Percentiles rank a stretch among this genome's conserved stretches.
Conservation (phyloP, 169 alveolate species). For the Plasmodium blacklocki region DNA sequence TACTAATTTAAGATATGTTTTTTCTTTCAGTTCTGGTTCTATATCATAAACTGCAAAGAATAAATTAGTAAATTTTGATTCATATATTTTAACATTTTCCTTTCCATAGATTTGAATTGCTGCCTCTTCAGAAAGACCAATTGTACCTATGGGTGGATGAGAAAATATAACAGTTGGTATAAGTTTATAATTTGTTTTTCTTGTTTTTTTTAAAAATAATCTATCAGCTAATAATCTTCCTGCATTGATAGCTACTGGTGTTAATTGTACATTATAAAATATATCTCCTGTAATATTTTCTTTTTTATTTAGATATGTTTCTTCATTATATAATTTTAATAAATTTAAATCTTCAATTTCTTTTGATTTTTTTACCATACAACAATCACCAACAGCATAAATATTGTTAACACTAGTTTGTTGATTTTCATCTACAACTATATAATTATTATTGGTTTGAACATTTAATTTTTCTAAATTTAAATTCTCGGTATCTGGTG, state of each 20-base stretch:
- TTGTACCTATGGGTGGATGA: slow-evolving; percentile 92
- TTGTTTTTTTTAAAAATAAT: slow-evolving; percentile 81
- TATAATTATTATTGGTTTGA: slow-evolving; percentile 27
- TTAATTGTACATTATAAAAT: slow-evolving; percentile 82
- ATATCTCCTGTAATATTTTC: neutral
- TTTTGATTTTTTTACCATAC: slow-evolving; percentile 39
- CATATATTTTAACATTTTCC: slow-evolving; percentile 88
- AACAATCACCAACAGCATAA: slow-evolving; percentile 76
- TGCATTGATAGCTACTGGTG: slow-evolving; percentile 96
- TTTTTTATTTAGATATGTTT: slow-evolving; percentile 15
- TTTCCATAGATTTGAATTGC: slow-evolving; percentile 90
- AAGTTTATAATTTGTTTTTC: slow-evolving; percentile 79
- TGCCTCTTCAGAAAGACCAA: slow-evolving; percentile 92
- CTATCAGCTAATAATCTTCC: slow-evolving; percentile 95
- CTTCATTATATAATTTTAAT: slow-evolving; percentile 46
- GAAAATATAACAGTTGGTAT: slow-evolving; percentile 94
- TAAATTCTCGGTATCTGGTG: slow-evolving; percentile 61
- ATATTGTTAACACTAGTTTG: slow-evolving; percentile 44
- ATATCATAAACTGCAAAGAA: slow-evolving; percentile 80
- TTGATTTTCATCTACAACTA: slow-evolving; percentile 70
- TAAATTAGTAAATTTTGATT: slow-evolving; percentile 82
- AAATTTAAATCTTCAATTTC: slow-evolving; percentile 49
- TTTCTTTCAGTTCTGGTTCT: slow-evolving; percentile 81
- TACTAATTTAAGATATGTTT: slow-evolving; percentile 85
- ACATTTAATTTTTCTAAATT: slow-evolving; percentile 60